Evolutionary conservation across 1,139 yeast genomes (phyloP), one percentile per base, ranked within the genome.

Genomic region (Blastobotrys indianensis): DNA sequence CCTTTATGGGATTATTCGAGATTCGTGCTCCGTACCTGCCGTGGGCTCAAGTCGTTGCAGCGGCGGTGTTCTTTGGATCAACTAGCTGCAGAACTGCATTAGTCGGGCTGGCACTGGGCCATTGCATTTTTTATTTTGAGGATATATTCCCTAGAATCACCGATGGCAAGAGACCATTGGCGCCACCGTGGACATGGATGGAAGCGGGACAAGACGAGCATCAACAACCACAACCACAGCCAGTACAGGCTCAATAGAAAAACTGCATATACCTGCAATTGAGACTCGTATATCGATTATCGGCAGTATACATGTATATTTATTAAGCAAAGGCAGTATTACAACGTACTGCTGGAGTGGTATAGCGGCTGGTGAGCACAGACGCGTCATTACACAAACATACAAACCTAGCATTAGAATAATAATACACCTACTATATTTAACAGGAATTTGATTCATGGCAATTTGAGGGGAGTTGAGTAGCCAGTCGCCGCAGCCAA

Each of bases 21-120:
- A 62, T 72, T 46, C 57, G 63, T 8, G 73, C 75, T 1, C 66
- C 73, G 11, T 72, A 72, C 54, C 48, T 72, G 39, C 77, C 77
- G 8, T 68, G 70, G 67, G 64, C 65, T 11, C 50, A 58, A 49
- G 51, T 55, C 25, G 59, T 54, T 47, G 59, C 61, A 20, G 55
- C 55, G 30, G 54, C 64, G 17, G 49, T 50, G 40, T 38, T 56
- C 38, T 51, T 53, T 41, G 57, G 54, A 16, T 49, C 55, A 4
- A 12, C 41, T 11, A 34, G 35, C 20, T 38, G 62, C 32, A 54
- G 57, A 42, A 59, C 64, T 23, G 68, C 67, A 40, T 43, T 69
- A 10, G 51, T 68, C 2, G 74, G 75, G 11, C 66, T 71, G 12
- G 51, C 65, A 1, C 62, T 73, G 17, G 79, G 79, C 8, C 79